These are phyloP conservation scores for Mallotus repandus DNA, from an alignment of 441 rosid species.

Conservation along the genomic window DNA sequence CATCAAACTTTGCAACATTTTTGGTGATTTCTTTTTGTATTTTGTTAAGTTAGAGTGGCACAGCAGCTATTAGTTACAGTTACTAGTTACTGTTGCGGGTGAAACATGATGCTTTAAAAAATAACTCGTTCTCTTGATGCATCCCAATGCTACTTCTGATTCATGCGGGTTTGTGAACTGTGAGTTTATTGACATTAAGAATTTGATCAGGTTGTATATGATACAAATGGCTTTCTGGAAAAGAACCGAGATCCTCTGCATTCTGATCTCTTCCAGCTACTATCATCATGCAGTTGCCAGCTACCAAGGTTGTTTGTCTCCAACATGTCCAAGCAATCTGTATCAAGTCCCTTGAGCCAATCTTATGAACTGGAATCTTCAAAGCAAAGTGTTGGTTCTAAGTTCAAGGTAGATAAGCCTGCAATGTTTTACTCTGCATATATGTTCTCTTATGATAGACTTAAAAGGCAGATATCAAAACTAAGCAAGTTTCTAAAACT, in stretches of 20 bases:
- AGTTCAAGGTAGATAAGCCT: constrained; percentile 68
- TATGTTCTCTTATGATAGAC: neutral
- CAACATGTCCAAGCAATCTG: constrained; percentile 39
- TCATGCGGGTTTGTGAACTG: constrained; percentile 10
- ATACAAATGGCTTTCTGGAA: constrained; percentile 90
- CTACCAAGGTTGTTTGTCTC: constrained; percentile 53
- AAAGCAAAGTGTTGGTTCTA: constrained; percentile 66
- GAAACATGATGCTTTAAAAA: neutral
- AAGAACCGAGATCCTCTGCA: constrained; percentile 86
- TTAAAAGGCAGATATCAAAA: neutral
- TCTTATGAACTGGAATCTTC: constrained; percentile 40
- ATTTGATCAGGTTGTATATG: constrained; percentile 61
- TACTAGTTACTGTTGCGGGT: too few species aligned
- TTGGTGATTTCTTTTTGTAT: neutral
- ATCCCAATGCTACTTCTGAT: neutral
- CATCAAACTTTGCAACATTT: neutral
- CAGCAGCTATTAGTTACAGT: neutral
- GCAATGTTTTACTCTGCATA: constrained; percentile 3
- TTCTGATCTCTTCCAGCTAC: constrained; percentile 56
- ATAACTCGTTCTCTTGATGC: neutral
- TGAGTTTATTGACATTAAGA: constrained; percentile 24
- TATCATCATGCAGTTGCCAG: constrained; percentile 63
- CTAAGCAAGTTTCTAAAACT: neutral
- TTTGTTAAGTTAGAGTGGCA: constrained; percentile 3
- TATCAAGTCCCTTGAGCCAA: constrained; percentile 30